phyloP scores from a whole-genome alignment of 1,284 basidiomycete species.

The Trametes polyzona region DNA sequence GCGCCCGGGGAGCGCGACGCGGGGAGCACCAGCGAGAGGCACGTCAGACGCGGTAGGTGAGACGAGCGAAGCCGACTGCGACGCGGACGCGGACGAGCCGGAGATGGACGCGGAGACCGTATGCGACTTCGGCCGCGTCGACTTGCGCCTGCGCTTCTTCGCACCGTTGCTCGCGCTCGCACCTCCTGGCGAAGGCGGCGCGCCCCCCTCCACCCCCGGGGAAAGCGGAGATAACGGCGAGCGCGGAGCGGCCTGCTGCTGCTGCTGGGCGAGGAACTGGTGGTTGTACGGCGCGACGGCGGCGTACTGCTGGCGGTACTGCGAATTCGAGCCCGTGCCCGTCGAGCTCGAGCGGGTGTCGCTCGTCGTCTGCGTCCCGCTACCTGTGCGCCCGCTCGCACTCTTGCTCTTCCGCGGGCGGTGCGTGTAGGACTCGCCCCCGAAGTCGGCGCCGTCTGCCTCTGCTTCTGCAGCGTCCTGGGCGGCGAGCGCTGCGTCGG shows the following conservation, averaged over 20 bases:
- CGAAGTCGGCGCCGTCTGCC: constrained; percentile 62
- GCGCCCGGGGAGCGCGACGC: constrained; percentile 13
- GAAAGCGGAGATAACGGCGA: constrained; percentile 12
- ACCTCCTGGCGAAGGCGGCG: constrained; percentile 3
- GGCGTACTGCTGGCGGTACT: constrained; percentile 29
- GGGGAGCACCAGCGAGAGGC: constrained; percentile 1
- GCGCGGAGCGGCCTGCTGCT: constrained; percentile 4
- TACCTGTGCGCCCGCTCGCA: constrained; percentile 33
- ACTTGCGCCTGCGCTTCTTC: constrained; percentile 27
- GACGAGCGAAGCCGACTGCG: constrained; percentile 34
- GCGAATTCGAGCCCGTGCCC: constrained; percentile 54
- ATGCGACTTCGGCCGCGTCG: constrained; percentile 18
- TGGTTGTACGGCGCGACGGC: constrained; percentile 35
- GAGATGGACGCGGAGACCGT: constrained; percentile 33
- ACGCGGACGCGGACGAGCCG: constrained; percentile 21
- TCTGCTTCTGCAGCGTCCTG: constrained; percentile 41
- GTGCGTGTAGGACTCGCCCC: constrained; percentile 53
- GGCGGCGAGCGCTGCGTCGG: constrained; percentile 18
- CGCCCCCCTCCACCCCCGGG: neutral
- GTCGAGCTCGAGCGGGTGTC: constrained; percentile 53
- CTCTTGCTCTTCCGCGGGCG: constrained; percentile 34
- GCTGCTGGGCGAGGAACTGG: constrained; percentile 34
- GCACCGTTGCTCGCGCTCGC: neutral
- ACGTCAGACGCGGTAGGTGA: constrained; percentile 27
- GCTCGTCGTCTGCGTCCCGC: constrained; percentile 42